phyloP scores from a whole-genome alignment of 2,329 filamentous ascomycete genomes.

The Hymenoscyphus repandus region DNA sequence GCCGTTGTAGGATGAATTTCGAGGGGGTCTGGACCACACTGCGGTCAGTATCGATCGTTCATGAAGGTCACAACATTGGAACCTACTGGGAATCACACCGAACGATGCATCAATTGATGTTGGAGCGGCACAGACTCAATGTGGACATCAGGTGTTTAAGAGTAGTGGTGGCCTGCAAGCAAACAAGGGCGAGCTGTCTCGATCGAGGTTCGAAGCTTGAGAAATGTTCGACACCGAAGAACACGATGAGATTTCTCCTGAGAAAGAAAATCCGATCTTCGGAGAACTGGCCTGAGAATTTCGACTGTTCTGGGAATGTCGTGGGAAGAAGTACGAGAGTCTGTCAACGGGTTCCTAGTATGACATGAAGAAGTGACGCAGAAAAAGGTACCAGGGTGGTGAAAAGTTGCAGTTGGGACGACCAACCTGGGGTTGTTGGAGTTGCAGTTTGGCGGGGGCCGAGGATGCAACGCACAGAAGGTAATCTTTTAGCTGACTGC shows the following conservation, averaged over 20 bases:
- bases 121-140: not conserved
- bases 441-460: not conserved
- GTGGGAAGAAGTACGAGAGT: not conserved
- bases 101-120: constrained; percentile 8
- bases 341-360: constrained; percentile 9
- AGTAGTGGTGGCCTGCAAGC: constrained; percentile 3
- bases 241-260: too few relatives aligned
- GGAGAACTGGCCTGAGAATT: not conserved
- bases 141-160: constrained; percentile 3
- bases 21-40: not conserved
- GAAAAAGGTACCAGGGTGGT: constrained; percentile 19
- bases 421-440: constrained; percentile 6
- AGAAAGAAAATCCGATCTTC: not conserved
- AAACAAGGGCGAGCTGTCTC: constrained; percentile 1
- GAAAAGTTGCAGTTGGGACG: constrained; percentile 19
- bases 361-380: constrained; percentile 20
- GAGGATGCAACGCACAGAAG: constrained; percentile 11
- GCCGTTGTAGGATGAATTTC: constrained; percentile 4
- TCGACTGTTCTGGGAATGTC: too few relatives aligned
- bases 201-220: not conserved
- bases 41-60: constrained; percentile 2
- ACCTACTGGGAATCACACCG: constrained; percentile 12
- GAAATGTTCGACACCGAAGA: not conserved
- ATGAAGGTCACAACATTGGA: not conserved
- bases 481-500: not conserved